Percentiles rank a stretch among this genome's conserved stretches.
Evolutionary conservation across 2,329 filamentous ascomycete species (phyloP).

Genomic region (Eurotiales sp.): DNA sequence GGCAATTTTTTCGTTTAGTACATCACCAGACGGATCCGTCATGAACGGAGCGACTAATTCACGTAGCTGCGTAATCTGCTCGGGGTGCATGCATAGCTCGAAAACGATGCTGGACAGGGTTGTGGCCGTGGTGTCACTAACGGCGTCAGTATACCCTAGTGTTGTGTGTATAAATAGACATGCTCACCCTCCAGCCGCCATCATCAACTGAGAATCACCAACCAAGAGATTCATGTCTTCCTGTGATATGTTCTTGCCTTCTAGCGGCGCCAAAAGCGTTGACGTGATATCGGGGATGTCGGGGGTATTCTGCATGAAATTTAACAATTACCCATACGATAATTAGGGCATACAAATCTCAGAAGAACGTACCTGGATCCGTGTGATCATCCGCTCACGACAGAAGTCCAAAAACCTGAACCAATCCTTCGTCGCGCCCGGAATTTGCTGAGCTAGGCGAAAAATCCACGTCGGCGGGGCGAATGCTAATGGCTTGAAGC

Average conservation of each 20-base stretch:
- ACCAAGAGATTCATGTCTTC: constrained; percentile 23
- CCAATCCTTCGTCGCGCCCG: constrained; percentile 29
- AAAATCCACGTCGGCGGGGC: constrained; percentile 31
- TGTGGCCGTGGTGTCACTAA: constrained; percentile 41
- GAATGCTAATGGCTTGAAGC: constrained; percentile 21
- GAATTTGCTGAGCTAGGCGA: constrained; percentile 28
- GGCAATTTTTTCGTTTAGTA: constrained; percentile 14
- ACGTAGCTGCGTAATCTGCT: constrained; percentile 27
- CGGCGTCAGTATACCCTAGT: constrained; percentile 1
- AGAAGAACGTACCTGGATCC: constrained; percentile 23
- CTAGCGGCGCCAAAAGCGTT: constrained; percentile 22
- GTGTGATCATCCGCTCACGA: constrained; percentile 26
- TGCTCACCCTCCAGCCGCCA: constrained; percentile 25
- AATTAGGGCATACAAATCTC: no score
- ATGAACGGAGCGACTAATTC: constrained; percentile 27
- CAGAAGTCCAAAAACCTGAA: constrained; percentile 36
- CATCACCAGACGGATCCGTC: constrained; percentile 14
- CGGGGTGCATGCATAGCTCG: constrained; percentile 29
- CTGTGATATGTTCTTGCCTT: constrained; percentile 15
- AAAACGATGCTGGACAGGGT: constrained; percentile 42
- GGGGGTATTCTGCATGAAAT: constrained; percentile 10
- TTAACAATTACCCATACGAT: no score
- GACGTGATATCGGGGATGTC: constrained; percentile 24
- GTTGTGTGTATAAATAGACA: constrained; percentile 15
- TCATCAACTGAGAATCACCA: constrained; percentile 27